Conservation (phyloP, 352 stramenopile genomes). For the Globisporangium splendens region DNA sequence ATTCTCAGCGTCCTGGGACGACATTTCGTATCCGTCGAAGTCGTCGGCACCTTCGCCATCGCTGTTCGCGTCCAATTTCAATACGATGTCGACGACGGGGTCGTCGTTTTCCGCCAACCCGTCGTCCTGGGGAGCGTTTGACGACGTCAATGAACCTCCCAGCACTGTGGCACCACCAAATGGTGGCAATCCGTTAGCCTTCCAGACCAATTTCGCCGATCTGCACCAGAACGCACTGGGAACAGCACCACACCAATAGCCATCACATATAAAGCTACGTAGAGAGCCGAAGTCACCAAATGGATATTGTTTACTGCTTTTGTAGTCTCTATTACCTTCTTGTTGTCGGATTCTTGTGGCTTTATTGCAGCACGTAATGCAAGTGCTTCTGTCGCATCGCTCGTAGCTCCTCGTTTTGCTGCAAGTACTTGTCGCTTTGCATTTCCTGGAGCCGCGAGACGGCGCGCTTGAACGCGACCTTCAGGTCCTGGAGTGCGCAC, state of each 20-base stretch:
- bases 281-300: background rate
- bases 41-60: background rate
- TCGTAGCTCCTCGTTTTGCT: slow-evolving; percentile 36
- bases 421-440: slow-evolving; percentile 71
- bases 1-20: slow-evolving; percentile 11
- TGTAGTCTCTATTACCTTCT: background rate
- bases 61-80: slow-evolving; percentile 5
- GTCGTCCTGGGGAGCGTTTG: slow-evolving; percentile 9
- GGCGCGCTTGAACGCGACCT: slow-evolving; percentile 72
- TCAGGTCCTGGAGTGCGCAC: slow-evolving; percentile 65
- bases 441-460: slow-evolving; percentile 87
- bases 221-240: slow-evolving; percentile 23
- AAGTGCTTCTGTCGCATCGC: slow-evolving; percentile 21
- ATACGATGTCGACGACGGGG: slow-evolving; percentile 3
- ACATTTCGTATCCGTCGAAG: slow-evolving; percentile 5
- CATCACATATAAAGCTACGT: background rate
- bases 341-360: background rate
- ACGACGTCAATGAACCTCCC: slow-evolving; percentile 9
- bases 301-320: background rate
- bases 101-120: background rate
- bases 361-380: slow-evolving; percentile 15
- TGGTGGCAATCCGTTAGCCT: slow-evolving; percentile 7
- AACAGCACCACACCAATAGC: background rate
- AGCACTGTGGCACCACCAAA: background rate
- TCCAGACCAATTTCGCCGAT: slow-evolving; percentile 20